Conservation (phyloP, 2,329 filamentous ascomycete species). For the Lecanicillium sp. region DNA sequence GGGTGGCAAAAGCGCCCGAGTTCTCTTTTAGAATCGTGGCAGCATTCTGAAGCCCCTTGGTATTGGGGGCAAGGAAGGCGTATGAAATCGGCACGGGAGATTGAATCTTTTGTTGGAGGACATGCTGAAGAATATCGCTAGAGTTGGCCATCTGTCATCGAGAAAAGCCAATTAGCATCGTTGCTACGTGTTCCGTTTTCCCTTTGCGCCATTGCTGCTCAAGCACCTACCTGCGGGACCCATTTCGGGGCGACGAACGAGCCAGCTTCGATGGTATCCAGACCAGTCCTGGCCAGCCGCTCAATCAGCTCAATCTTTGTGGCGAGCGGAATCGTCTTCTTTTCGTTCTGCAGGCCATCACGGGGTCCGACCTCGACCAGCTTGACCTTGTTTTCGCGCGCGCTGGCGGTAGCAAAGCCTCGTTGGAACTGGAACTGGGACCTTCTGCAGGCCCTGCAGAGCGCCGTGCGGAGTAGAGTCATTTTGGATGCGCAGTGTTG, state of each 20-base stretch:
- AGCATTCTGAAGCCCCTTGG: slow-evolving; percentile 61
- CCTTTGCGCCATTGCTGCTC: slow-evolving; percentile 9
- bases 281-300: slow-evolving; percentile 57
- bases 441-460: slow-evolving; percentile 31
- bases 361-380: slow-evolving; percentile 79
- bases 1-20: slow-evolving; percentile 40
- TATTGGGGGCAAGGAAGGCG: slow-evolving; percentile 74
- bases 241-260: slow-evolving; percentile 80
- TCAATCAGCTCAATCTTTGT: slow-evolving; percentile 74
- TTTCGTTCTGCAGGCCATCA: slow-evolving; percentile 84
- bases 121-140: slow-evolving; percentile 61
- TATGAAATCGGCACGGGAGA: slow-evolving; percentile 56
- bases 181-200: slow-evolving; percentile 9
- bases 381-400: slow-evolving; percentile 39
- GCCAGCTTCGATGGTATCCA: slow-evolving; percentile 69
- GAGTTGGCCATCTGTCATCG: slow-evolving; percentile 65
- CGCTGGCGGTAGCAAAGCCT: slow-evolving; percentile 31
- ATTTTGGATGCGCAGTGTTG: slow-evolving; percentile 16
- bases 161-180: slow-evolving; percentile 4
- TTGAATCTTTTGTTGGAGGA: slow-evolving; percentile 49
- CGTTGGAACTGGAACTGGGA: slow-evolving; percentile 22
- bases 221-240: slow-evolving; percentile 63
- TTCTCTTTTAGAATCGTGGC: slow-evolving; percentile 42
- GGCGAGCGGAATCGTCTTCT: slow-evolving; percentile 56
- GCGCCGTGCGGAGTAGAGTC: slow-evolving; percentile 25